phyloP scores from a whole-genome alignment of 805 yeast species.

The Lachancea kluyveri region DNA sequence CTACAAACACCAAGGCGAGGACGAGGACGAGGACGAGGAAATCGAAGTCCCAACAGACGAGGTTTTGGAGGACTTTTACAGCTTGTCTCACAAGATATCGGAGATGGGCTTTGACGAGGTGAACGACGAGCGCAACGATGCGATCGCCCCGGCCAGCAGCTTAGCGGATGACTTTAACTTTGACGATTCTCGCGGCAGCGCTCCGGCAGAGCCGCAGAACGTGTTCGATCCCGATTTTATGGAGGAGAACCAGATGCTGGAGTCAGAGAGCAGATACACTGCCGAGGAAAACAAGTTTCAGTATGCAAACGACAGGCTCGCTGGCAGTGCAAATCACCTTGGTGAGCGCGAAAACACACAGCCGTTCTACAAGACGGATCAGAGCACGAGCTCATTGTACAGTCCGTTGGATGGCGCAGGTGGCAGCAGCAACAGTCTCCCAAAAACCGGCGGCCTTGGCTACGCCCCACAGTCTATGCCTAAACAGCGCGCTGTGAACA shows the following conservation, averaged over 20 bases:
- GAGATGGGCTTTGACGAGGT: slow-evolving; percentile 5
- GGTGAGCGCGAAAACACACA: slow-evolving; percentile 11
- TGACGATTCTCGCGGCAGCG: slow-evolving; percentile 4
- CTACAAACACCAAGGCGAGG: slow-evolving; percentile 9
- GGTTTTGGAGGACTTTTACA: slow-evolving; percentile 16
- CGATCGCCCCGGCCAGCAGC: no score
- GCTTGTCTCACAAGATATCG: slow-evolving; percentile 12
- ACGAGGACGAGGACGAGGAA: slow-evolving; percentile 26
- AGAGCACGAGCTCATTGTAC: no score
- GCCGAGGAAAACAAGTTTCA: slow-evolving; percentile 11
- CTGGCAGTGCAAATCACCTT: slow-evolving; percentile 12
- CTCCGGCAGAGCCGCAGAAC: slow-evolving; percentile 19
- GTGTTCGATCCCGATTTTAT: slow-evolving; percentile 28
- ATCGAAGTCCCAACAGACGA: slow-evolving; percentile 13
- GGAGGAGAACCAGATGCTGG: slow-evolving; percentile 26
- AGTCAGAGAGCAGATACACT: slow-evolving; percentile 28
- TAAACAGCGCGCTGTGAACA: slow-evolving; percentile 5
- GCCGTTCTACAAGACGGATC: neutral
- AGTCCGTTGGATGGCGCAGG: no score
- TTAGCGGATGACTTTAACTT: slow-evolving; percentile 16
- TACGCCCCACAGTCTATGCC: slow-evolving; percentile 10
- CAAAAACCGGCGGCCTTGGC: no score
- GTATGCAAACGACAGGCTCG: slow-evolving; percentile 4
- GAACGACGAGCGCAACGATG: neutral
- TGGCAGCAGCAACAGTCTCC: no score